Evolutionary conservation across 2,329 filamentous ascomycete species (phyloP).

Genomic region (Tolypocladium sp.): DNA sequence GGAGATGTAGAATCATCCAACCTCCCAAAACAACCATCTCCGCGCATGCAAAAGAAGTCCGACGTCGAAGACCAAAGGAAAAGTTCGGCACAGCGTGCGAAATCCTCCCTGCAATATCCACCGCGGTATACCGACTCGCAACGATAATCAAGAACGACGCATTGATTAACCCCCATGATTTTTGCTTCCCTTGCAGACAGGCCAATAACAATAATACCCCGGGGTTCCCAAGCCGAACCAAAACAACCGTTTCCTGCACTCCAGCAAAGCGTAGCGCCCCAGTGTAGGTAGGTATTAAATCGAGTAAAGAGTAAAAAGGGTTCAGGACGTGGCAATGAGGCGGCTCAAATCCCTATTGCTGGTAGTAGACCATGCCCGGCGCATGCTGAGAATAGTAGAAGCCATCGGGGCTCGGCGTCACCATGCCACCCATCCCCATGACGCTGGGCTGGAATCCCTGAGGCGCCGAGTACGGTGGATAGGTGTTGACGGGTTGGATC

Average conservation of each 20-base stretch:
- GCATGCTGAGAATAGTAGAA: conserved; percentile 61
- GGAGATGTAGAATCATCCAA: background rate
- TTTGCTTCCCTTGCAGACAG: background rate
- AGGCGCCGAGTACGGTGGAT: conserved; percentile 37
- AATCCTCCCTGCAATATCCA: background rate
- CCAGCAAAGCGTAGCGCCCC: conserved; percentile 1
- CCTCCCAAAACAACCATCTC: background rate
- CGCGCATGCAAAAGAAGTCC: background rate
- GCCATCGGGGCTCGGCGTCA: conserved; percentile 56
- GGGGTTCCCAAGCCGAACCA: background rate
- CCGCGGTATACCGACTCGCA: background rate
- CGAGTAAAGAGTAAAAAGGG: conserved; percentile 14
- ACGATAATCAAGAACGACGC: background rate
- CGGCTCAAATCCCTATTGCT: conserved; percentile 36
- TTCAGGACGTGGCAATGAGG: conserved; percentile 11
- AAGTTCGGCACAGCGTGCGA: background rate
- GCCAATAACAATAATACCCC: background rate
- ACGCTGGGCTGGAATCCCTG: conserved; percentile 48
- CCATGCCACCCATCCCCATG: conserved; percentile 71
- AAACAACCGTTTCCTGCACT: background rate
- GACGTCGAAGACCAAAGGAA: background rate
- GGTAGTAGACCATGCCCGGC: conserved; percentile 51
- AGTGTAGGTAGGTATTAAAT: conserved; percentile 20
- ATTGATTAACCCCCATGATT: background rate
- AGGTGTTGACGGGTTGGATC: conserved; percentile 44